Conservation (phyloP, 108 stramenopile genomes). For the Fistulifera pelliculosa region DNA sequence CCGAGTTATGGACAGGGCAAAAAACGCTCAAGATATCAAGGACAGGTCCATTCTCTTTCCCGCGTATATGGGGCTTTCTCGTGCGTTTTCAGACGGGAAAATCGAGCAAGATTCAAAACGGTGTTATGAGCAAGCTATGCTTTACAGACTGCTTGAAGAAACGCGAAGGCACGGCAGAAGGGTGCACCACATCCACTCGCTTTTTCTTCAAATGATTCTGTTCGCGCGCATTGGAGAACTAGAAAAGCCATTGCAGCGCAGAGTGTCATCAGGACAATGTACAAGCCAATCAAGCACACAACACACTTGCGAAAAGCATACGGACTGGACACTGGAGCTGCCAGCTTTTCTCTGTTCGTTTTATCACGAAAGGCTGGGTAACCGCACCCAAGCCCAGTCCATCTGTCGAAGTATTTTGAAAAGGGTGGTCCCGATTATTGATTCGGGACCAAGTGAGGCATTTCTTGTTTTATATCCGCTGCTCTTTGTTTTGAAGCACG, state of each 20-base stretch:
- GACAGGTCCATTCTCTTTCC: constrained; percentile 57
- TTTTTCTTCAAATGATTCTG: constrained; percentile 56
- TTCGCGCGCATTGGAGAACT: constrained; percentile 34
- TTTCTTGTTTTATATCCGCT: constrained; percentile 41
- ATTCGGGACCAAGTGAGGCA: constrained; percentile 39
- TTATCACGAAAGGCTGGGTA: constrained; percentile 31
- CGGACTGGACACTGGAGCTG: constrained; percentile 49
- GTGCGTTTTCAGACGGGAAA: constrained; percentile 33
- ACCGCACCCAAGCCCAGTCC: constrained; percentile 31
- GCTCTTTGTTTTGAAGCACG: constrained; percentile 41
- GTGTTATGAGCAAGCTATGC: constrained; percentile 34
- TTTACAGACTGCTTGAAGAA: constrained; percentile 41
- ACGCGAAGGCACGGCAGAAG: constrained; percentile 42
- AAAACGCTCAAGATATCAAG: constrained; percentile 7
- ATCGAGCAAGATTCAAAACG: constrained; percentile 32
- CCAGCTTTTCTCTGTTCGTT: constrained; percentile 29
- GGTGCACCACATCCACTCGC: constrained; percentile 45
- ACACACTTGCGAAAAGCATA: constrained; percentile 33
- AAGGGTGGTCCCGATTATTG: constrained; percentile 46
- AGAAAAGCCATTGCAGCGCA: constrained; percentile 37
- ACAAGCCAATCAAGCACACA: constrained; percentile 46
- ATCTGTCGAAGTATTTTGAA: constrained; percentile 36
- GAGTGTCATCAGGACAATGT: constrained; percentile 8
- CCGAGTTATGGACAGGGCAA: constrained; percentile 16
- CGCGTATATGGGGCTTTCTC: constrained; percentile 47